phyloP scores from a whole-genome alignment of 345 rosid genomes.

The Lumnitzera racemosa region DNA sequence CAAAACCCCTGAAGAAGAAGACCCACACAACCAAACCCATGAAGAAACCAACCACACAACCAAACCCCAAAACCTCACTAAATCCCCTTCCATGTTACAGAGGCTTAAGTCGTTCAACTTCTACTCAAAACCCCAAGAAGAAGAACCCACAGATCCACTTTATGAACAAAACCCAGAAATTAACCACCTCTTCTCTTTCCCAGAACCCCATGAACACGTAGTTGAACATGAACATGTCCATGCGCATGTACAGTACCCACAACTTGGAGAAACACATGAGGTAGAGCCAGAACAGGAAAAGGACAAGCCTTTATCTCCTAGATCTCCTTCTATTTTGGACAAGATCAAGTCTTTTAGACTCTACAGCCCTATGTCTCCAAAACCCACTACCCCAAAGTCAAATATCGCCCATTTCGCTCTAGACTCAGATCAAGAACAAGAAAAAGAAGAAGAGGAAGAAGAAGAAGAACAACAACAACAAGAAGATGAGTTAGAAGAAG shows the following conservation, averaged over 20 bases:
- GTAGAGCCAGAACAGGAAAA: constrained; percentile 4
- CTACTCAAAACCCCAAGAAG: constrained; percentile 23
- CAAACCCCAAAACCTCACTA: constrained; percentile 21
- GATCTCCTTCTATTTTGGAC: constrained; percentile 70
- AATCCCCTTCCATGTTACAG: constrained; percentile 67
- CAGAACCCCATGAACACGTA: constrained; percentile 3
- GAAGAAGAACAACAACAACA: background rate
- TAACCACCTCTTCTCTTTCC: background rate
- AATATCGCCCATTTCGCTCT: background rate
- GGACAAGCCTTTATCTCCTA: constrained; percentile 16
- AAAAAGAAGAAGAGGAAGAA: constrained; percentile 2
- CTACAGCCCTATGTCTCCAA: constrained; percentile 43
- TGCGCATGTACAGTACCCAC: too few species aligned
- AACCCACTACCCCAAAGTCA: constrained; percentile 15
- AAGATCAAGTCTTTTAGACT: constrained; percentile 59
- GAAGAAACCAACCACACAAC: constrained; percentile 10
- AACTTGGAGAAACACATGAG: constrained; percentile 1
- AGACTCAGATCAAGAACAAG: constrained; percentile 6
- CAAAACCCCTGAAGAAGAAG: constrained; percentile 5
- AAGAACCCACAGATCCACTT: constrained; percentile 20
- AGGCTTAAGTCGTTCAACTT: constrained; percentile 64
- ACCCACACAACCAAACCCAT: constrained; percentile 4
- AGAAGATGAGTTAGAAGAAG: constrained; percentile 9
- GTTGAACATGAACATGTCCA: too few species aligned
- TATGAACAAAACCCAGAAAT: background rate